Evolutionary conservation across 345 rosid genomes (phyloP).

Genomic region (Triadica sebifera): DNA sequence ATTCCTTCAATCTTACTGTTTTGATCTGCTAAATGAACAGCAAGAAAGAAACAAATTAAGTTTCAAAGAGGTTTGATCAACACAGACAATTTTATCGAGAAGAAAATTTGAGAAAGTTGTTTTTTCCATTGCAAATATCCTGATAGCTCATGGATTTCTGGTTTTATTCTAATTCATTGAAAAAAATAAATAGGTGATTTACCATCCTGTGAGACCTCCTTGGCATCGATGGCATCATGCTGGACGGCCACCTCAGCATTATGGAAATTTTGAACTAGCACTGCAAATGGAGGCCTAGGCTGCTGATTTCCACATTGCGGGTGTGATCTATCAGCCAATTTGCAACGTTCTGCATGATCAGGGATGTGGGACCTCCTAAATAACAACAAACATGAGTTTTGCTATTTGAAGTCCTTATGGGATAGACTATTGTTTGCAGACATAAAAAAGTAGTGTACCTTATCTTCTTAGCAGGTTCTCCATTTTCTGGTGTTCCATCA

Average conservation of each 20-base stretch:
- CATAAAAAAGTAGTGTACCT: slow-evolving; percentile 37
- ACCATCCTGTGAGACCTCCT: slow-evolving; percentile 50
- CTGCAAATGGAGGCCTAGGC: slow-evolving; percentile 60
- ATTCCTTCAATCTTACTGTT: slow-evolving; percentile 43
- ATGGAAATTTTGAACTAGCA: slow-evolving; percentile 49
- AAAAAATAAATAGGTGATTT: slow-evolving; percentile 10
- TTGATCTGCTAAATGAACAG: slow-evolving; percentile 41
- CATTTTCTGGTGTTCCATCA: slow-evolving; percentile 42
- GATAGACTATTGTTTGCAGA: neutral
- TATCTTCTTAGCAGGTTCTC: slow-evolving; percentile 48
- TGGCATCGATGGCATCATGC: slow-evolving; percentile 28
- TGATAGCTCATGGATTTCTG: slow-evolving; percentile 5
- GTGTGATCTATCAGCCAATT: slow-evolving; percentile 54
- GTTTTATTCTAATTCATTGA: neutral
- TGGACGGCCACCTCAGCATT: slow-evolving; percentile 24
- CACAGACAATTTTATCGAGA: neutral
- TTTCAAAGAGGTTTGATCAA: neutral
- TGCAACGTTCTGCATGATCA: slow-evolving; percentile 40
- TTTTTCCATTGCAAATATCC: slow-evolving; percentile 1
- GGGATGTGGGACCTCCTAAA: slow-evolving; percentile 72
- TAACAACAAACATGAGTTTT: slow-evolving; percentile 10
- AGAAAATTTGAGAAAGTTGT: slow-evolving; percentile 6
- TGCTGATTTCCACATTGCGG: slow-evolving; percentile 45
- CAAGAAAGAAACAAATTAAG: slow-evolving; percentile 7
- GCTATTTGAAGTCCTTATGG: neutral